Base-by-base conservation (phyloP, 108 stramenopile species). In the Pseudonitzschia pungens region DNA sequence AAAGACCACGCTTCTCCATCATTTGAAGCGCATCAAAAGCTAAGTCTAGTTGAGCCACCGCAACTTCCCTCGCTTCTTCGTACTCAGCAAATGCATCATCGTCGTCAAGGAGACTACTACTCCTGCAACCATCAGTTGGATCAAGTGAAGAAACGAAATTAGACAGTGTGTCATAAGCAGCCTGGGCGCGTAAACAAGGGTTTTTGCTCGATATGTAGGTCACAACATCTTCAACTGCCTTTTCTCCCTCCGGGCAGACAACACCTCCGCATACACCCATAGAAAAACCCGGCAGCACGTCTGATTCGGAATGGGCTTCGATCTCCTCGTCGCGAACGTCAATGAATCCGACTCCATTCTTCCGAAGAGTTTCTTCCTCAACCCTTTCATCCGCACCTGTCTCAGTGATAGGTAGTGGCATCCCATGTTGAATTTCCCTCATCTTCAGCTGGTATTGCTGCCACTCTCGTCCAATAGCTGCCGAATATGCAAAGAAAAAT, bases 41-140 rank as follows among this genome's bases (percentile, higher is more conserved):
- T 36, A 96, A 69, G 53, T 96, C 92, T 21, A 96, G 79, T 70
- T 95, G 91, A 33, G 89, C 90, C 44, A 80, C 79, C 2, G 92
- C 92, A 75, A 93, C 86, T n/a, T 83, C 86, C 51, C 84, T 75
- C 27, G 91, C 91, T 77, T 91, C 89, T 54, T 87, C 85, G 36
- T 76, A 81, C 55, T 91, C 86, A 51, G 76, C 75, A 40, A 70
- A 60, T 8, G 51, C 75, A 18, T 85, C 75, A 45, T 74, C 81
- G 14, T 71, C 45, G 57, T 82, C 81, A 12, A 77, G 45, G 24
- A 82, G 63, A 27, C 76, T 77, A 15, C 56, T 51, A 24, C 54
- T 55, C 15, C 58, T n/a, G n/a, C 67, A 48, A 24, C 62, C 51
- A 43, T 66, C 45, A 11, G 22, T 43, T 45, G 53, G 40, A 33